Base-by-base conservation (phyloP, 179 eudicot genomes). In the Camellia oleifera region DNA sequence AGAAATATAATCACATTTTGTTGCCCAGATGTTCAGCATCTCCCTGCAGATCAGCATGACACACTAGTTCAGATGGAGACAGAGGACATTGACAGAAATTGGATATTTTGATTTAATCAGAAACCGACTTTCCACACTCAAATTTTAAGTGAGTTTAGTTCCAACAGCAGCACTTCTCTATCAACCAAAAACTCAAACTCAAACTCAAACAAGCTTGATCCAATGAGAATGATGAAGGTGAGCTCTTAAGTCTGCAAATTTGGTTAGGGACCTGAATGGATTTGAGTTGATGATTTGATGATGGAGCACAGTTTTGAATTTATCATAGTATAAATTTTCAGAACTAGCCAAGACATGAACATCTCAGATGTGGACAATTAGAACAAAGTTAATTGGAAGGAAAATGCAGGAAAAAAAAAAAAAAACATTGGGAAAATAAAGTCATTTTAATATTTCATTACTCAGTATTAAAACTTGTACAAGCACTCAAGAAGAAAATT, bases 1-100 rank as follows among this genome's bases (percentile, higher is more conserved):
- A 66, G 15, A 3, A 10, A 3, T 40, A 40, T 68, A 68, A 13
- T 40, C 23, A 26, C 69, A 13, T 10, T 42, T 68, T 42, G 50
- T 48, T 70, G 74, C 74, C 12, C 7, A 44, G 5, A 69, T 70
- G 74, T 70, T 69, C 54, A 45, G 2, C 7, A 45, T 6, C 11
- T 5, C 32, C 74, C 74, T 70, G 74, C 74, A 46, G 18, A 70
- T 45, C 56, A 70, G 40, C 74, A 70, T 69, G 56, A 69, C 46
- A 18, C 26, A 15, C 4, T 15, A 69, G 48, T 45, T 7, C 23
- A 70, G 50, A 42, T 42, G 72, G 52, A 69, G n/a, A 17, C 20
- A 14, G n/a, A 11, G 32, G 56, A 70, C 17, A n/a, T 6, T 46
- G 32, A 69, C 46, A 15, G 2, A 7, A 0, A 18, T 32, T 0